Conservation (phyloP, 495 filamentous ascomycete genomes). For the Podospora bellae-mahoneyi region DNA sequence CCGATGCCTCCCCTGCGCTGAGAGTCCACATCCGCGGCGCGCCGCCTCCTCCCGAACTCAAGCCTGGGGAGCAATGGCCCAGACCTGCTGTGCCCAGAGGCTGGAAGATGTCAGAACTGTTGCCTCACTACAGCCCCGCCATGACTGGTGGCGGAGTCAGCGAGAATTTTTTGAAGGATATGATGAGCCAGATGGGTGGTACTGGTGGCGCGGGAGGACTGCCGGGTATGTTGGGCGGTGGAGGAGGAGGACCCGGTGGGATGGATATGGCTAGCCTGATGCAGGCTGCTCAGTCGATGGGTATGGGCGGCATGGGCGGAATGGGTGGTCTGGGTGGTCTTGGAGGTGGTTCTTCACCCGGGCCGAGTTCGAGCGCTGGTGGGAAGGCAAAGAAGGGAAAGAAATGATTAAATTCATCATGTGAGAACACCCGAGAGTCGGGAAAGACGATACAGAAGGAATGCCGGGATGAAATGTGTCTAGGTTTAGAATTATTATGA, state of each 20-base stretch:
- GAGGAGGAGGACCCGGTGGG: slow-evolving; percentile 37
- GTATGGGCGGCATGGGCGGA: slow-evolving; percentile 32
- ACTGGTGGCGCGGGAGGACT: slow-evolving; percentile 42
- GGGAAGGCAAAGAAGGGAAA: slow-evolving; percentile 47
- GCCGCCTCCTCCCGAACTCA: slow-evolving; percentile 36
- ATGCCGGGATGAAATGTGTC: not conserved
- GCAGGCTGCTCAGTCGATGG: slow-evolving; percentile 33
- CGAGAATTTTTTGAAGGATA: slow-evolving; percentile 94
- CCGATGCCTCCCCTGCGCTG: slow-evolving; percentile 63
- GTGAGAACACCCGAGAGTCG: not conserved
- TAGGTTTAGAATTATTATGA: not conserved
- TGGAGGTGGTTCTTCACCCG: slow-evolving; percentile 25
- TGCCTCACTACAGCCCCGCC: slow-evolving; percentile 83
- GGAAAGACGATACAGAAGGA: not conserved
- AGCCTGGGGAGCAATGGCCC: slow-evolving; percentile 60
- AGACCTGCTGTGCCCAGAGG: slow-evolving; percentile 77
- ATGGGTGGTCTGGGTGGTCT: slow-evolving; percentile 20
- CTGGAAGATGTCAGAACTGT: slow-evolving; percentile 81
- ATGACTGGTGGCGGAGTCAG: slow-evolving; percentile 91
- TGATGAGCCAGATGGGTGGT: slow-evolving; percentile 88
- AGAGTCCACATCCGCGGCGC: slow-evolving; percentile 63
- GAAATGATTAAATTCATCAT: slow-evolving; percentile 25
- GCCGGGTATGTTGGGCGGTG: not conserved
- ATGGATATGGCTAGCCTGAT: slow-evolving; percentile 20
- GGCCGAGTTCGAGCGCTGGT: slow-evolving; percentile 17